Percentiles rank a stretch among this genome's conserved stretches.
Conservation (phyloP, 1,284 basidiomycete genomes). For the Gymnopus androsaceus region DNA sequence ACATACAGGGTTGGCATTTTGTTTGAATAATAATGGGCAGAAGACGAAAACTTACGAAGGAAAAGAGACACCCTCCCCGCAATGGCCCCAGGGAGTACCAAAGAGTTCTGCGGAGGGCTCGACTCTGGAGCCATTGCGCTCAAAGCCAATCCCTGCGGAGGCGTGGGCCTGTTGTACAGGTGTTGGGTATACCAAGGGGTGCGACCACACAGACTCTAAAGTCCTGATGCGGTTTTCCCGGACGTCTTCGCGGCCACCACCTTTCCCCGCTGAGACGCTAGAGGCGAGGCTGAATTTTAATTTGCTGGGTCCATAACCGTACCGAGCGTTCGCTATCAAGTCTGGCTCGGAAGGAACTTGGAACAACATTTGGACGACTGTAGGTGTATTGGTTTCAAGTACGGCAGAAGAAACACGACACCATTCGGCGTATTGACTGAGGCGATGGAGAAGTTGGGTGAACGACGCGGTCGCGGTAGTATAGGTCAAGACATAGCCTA, state of each 20-base stretch:
- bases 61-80: slow-evolving; percentile 21
- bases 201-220: slow-evolving; percentile 15
- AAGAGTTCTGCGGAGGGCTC: slow-evolving; percentile 20
- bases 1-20: not conserved
- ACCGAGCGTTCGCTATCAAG: not conserved
- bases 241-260: slow-evolving; percentile 18
- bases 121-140: not conserved
- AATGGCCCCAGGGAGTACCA: slow-evolving; percentile 24
- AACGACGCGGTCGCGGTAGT: slow-evolving; percentile 4
- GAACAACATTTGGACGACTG: slow-evolving; percentile 21
- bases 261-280: slow-evolving; percentile 22
- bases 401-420: slow-evolving; percentile 17
- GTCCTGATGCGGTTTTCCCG: slow-evolving; percentile 14
- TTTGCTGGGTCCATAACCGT: not conserved
- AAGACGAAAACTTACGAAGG: slow-evolving; percentile 16
- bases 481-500: slow-evolving; percentile 19
- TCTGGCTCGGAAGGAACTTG: not conserved
- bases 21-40: not conserved
- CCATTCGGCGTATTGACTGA: slow-evolving; percentile 20
- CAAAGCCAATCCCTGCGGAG: slow-evolving; percentile 11
- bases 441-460: slow-evolving; percentile 9
- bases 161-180: slow-evolving; percentile 22
- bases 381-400: slow-evolving; percentile 22
- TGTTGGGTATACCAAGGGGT: slow-evolving; percentile 14
- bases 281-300: slow-evolving; percentile 19